Conservation (phyloP, 2,329 filamentous ascomycete species). For the Hypoxylon sp. region DNA sequence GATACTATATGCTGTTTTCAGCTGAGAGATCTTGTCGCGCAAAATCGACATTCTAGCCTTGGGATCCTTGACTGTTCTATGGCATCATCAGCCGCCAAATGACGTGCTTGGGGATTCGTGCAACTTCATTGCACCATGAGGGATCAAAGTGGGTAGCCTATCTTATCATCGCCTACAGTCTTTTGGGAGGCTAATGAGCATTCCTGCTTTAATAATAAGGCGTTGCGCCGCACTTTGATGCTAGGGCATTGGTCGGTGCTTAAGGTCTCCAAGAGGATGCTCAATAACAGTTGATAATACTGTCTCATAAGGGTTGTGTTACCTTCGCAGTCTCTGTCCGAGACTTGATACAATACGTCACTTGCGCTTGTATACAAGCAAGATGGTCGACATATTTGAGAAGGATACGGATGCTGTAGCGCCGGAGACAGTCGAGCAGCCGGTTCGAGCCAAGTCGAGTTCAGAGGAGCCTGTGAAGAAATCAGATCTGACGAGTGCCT, state of each 20-base stretch:
- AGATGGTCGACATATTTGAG: slow-evolving; percentile 30
- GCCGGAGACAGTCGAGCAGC: slow-evolving; percentile 15
- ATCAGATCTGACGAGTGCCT: not conserved
- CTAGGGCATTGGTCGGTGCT: not conserved
- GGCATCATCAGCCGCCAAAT: slow-evolving; percentile 44
- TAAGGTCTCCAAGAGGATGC: not conserved
- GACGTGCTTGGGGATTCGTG: slow-evolving; percentile 38
- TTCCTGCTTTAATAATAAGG: not conserved
- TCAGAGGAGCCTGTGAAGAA: slow-evolving; percentile 18
- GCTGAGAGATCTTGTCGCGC: not conserved
- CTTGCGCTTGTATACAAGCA: not conserved
- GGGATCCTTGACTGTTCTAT: slow-evolving; percentile 20
- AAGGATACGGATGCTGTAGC: slow-evolving; percentile 13
- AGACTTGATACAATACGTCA: not conserved
- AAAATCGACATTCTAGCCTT: not conserved
- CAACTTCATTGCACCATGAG: slow-evolving; percentile 32
- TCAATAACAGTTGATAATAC: not conserved
- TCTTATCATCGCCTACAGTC: slow-evolving; percentile 12
- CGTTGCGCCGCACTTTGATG: not conserved
- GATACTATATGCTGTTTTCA: not conserved
- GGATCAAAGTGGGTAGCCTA: slow-evolving; percentile 22
- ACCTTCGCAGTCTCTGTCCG: not conserved
- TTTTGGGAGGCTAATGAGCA: not conserved
- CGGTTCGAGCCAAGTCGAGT: slow-evolving; percentile 9
- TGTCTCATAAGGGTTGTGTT: not conserved